Conservation (phyloP, 2,329 filamentous ascomycete genomes). For the Alternaria solani region DNA sequence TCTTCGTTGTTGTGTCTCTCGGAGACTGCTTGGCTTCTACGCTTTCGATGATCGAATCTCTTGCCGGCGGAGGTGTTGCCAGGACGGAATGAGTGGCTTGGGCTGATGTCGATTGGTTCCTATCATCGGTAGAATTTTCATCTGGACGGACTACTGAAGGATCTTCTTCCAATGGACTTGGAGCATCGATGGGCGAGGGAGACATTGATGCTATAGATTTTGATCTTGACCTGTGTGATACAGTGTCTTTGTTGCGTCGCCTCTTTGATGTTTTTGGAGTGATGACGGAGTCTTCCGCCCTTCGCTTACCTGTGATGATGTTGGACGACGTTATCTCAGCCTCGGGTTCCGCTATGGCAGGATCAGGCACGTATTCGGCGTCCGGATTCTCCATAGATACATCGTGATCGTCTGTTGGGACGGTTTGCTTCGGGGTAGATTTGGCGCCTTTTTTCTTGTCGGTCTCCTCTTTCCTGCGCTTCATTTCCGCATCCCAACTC, state of each 20-base stretch:
- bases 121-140: neutral
- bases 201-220: neutral
- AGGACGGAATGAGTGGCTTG: neutral
- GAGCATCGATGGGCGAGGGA: neutral
- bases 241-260: constrained; percentile 5
- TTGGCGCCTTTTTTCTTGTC: constrained; percentile 4
- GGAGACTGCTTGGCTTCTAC: neutral
- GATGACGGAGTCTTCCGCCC: neutral
- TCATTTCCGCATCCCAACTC: constrained; percentile 18
- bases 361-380: neutral
- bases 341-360: neutral
- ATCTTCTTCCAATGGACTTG: neutral
- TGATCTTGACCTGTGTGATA: neutral
- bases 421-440: neutral
- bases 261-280: constrained; percentile 9
- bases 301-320: constrained; percentile 14
- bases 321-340: neutral
- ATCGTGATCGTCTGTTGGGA: neutral
- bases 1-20: neutral
- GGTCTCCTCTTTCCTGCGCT: constrained; percentile 1
- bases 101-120: neutral
- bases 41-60: neutral
- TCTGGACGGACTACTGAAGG: neutral
- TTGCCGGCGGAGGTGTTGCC: neutral
- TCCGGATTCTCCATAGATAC: neutral